Percentiles rank a stretch among this genome's conserved stretches.
phyloP scores from a whole-genome alignment of 2,329 filamentous ascomycete genomes.

The Hypoxylon sp. region DNA sequence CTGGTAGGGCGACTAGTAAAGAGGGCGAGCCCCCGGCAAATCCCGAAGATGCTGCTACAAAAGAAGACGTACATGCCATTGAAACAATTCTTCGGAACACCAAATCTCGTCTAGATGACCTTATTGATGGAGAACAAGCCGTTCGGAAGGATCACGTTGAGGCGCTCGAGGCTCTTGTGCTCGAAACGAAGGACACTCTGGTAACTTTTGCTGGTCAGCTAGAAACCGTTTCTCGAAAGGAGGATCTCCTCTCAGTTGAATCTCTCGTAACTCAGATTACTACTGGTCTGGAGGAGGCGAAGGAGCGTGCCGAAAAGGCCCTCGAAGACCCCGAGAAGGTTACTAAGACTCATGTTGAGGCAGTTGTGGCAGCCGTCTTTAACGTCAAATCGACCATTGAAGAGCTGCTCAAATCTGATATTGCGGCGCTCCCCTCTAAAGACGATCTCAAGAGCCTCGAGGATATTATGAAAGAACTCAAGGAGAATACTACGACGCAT shows the following conservation, averaged over 20 bases:
- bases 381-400: constrained; percentile 87
- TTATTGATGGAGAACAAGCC: constrained; percentile 79
- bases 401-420: constrained; percentile 78
- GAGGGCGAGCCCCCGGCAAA: constrained; percentile 48
- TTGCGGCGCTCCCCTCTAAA: constrained; percentile 80
- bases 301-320: constrained; percentile 68
- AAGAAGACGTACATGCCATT: constrained; percentile 90
- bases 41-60: constrained; percentile 69
- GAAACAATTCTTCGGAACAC: constrained; percentile 92
- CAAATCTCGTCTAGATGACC: constrained; percentile 87
- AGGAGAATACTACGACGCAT: constrained; percentile 76
- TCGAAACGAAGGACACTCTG: constrained; percentile 82
- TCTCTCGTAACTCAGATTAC: constrained; percentile 84
- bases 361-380: constrained; percentile 84
- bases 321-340: constrained; percentile 74
- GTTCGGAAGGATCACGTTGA: constrained; percentile 77
- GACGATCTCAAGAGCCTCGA: constrained; percentile 81
- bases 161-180: constrained; percentile 74
- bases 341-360: constrained; percentile 85
- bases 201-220: constrained; percentile 75
- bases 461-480: constrained; percentile 79
- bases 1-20: constrained; percentile 51
- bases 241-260: constrained; percentile 84
- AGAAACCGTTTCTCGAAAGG: constrained; percentile 80
- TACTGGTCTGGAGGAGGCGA: constrained; percentile 81